Evolutionary conservation across 495 filamentous ascomycete species (phyloP).

Genomic region (Tetracladium marchalianum): DNA sequence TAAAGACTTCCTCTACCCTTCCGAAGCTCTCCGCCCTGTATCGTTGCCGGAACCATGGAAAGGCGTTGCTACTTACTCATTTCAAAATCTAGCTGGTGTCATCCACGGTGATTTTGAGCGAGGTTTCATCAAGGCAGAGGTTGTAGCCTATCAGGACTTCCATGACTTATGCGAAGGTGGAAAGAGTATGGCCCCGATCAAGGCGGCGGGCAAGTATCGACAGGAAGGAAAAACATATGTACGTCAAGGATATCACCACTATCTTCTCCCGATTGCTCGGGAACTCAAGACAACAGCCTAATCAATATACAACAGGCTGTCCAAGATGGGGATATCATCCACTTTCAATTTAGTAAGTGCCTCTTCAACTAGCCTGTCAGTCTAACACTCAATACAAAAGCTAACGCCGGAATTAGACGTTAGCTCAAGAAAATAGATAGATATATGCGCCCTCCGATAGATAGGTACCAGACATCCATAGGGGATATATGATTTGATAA

Average conservation of each 20-base stretch:
- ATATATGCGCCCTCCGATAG: too few species aligned
- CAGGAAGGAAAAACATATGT: slow-evolving; percentile 23
- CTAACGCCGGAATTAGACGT: slow-evolving; percentile 4
- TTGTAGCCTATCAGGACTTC: slow-evolving; percentile 22
- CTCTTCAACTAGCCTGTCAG: neutral
- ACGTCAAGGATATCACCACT: too few species aligned
- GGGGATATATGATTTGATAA: too few species aligned
- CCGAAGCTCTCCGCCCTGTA: neutral
- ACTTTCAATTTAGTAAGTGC: slow-evolving; percentile 16
- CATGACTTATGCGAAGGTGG: slow-evolving; percentile 17
- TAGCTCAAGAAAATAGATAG: slow-evolving; percentile 10
- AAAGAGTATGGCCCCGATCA: slow-evolving; percentile 22
- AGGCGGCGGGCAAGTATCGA: slow-evolving; percentile 21
- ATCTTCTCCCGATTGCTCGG: too few species aligned
- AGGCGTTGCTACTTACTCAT: neutral
- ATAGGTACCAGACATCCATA: too few species aligned
- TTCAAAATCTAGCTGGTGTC: slow-evolving; percentile 8
- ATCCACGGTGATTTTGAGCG: slow-evolving; percentile 24
- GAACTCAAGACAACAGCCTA: too few species aligned
- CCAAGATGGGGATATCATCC: slow-evolving; percentile 22
- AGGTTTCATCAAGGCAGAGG: slow-evolving; percentile 24
- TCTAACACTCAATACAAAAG: neutral
- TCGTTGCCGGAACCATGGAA: neutral
- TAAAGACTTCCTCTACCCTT: neutral
- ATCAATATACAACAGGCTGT: neutral